Conservation (phyloP, 2,329 filamentous ascomycete species). For the Onygenales sp. region DNA sequence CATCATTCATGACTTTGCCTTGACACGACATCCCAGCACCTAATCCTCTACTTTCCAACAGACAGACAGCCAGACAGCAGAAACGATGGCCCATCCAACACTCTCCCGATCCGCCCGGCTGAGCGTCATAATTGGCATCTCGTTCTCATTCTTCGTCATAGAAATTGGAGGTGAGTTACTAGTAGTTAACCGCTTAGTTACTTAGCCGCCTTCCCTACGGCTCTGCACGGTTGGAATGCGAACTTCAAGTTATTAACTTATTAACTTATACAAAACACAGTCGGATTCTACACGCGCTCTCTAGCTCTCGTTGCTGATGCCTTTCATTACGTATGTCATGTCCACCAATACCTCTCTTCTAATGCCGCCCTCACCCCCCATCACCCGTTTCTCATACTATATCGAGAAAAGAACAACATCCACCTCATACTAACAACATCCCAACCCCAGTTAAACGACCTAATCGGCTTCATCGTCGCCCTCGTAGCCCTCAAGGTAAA, state of each 20-base stretch:
- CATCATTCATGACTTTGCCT: too few species aligned
- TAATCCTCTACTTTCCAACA: too few species aligned
- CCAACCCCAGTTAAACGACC: slow-evolving; percentile 52
- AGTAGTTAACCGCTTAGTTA: not conserved
- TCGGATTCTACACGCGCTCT: slow-evolving; percentile 61
- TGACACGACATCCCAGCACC: too few species aligned
- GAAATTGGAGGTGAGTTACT: slow-evolving; percentile 37
- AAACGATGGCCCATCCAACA: slow-evolving; percentile 28
- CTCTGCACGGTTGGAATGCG: too few species aligned
- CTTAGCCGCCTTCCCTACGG: too few species aligned
- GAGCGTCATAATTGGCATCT: slow-evolving; percentile 35
- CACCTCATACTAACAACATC: too few species aligned
- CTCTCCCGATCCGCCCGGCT: slow-evolving; percentile 13
- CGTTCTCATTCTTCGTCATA: slow-evolving; percentile 37
- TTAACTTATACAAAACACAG: slow-evolving; percentile 21
- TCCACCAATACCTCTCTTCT: not conserved
- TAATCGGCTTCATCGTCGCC: slow-evolving; percentile 58
- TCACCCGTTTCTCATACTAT: not conserved
- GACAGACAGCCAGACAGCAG: slow-evolving; percentile 6
- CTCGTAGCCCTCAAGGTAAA: slow-evolving; percentile 54
- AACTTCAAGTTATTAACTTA: too few species aligned
- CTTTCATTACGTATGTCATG: slow-evolving; percentile 58
- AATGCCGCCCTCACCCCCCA: not conserved
- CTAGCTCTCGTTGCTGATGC: slow-evolving; percentile 66
- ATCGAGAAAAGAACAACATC: too few species aligned